phyloP scores from a whole-genome alignment of 2,329 filamentous ascomycete species.

The Xylariales sp. region DNA sequence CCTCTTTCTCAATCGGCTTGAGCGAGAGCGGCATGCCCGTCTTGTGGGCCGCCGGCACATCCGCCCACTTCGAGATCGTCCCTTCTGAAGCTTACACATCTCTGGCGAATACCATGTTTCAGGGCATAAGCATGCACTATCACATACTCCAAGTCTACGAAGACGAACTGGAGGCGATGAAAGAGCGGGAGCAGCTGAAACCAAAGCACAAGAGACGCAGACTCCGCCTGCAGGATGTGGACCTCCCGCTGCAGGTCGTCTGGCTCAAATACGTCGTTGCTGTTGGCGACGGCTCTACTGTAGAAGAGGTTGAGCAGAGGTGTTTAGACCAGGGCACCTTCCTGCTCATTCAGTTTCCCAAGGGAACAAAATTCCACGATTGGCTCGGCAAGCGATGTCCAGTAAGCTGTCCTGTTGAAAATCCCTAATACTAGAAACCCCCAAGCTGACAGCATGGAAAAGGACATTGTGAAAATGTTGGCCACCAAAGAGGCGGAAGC shows the following conservation, averaged over 20 bases:
- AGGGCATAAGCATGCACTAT: conserved; percentile 63
- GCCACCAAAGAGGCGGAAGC: conserved; percentile 9
- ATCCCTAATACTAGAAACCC: too few relatives aligned
- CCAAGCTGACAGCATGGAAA: conserved; percentile 5
- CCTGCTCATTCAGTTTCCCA: conserved; percentile 46
- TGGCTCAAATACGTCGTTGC: conserved; percentile 45
- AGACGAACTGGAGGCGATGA: conserved; percentile 24
- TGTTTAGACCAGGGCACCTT: conserved; percentile 47
- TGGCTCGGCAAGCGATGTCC: conserved; percentile 39
- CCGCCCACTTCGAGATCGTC: conserved; percentile 65
- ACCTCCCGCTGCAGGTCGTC: conserved; percentile 24
- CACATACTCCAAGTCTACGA: conserved; percentile 55
- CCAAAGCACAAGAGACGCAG: conserved; percentile 18
- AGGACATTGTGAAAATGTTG: conserved; percentile 14
- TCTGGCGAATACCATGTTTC: conserved; percentile 55
- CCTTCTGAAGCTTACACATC: conserved; percentile 53
- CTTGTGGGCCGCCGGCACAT: conserved; percentile 62
- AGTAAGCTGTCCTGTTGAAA: conserved; percentile 28
- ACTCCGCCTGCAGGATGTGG: conserved; percentile 12
- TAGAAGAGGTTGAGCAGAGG: conserved; percentile 42
- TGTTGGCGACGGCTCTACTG: conserved; percentile 47
- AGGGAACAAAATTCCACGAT: conserved; percentile 43
- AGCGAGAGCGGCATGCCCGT: conserved; percentile 40
- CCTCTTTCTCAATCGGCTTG: conserved; percentile 49
- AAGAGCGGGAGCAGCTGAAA: conserved; percentile 28